These are phyloP conservation scores for Penstemon eatonii DNA, from an alignment of 257 asterid species.

Conservation along the genomic window DNA sequence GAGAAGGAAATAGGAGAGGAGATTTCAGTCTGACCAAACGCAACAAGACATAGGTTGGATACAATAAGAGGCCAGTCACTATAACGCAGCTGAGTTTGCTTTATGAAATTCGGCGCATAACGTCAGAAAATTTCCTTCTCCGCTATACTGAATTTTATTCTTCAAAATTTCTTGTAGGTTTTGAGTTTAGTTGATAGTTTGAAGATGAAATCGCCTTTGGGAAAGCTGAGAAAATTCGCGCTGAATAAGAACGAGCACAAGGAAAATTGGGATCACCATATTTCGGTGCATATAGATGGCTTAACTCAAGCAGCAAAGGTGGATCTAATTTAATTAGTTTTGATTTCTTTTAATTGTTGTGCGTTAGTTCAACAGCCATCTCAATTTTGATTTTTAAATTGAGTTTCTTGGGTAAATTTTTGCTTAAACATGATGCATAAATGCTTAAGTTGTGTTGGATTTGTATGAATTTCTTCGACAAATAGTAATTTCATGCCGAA, in stretches of 20 bases:
- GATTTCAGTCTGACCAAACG: slow-evolving; percentile 23
- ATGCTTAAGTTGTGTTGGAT: slow-evolving; percentile 10
- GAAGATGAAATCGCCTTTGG: slow-evolving; percentile 56
- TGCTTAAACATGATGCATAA: slow-evolving; percentile 18
- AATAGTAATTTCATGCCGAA: slow-evolving; percentile 8
- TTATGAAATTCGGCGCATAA: slow-evolving; percentile 52
- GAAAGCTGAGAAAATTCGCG: slow-evolving; percentile 45
- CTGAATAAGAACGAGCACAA: slow-evolving; percentile 45
- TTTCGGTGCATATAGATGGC: slow-evolving; percentile 45
- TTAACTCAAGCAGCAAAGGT: slow-evolving; percentile 63
- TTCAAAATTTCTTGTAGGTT: slow-evolving; percentile 7
- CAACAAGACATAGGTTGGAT: slow-evolving; percentile 30
- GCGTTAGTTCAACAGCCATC: slow-evolving; percentile 24
- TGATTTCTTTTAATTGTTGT: slow-evolving; percentile 2
- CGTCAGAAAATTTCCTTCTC: slow-evolving; percentile 44
- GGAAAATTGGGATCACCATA: slow-evolving; percentile 49
- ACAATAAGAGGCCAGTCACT: slow-evolving; percentile 28
- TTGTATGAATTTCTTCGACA: neutral
- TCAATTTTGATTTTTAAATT: slow-evolving; percentile 14
- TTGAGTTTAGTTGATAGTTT: slow-evolving; percentile 26
- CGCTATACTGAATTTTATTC: slow-evolving; percentile 10
- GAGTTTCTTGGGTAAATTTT: slow-evolving; percentile 17
- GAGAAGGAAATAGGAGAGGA: slow-evolving; percentile 14
- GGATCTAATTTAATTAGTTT: slow-evolving; percentile 24
- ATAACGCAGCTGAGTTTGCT: slow-evolving; percentile 33